Percentiles rank a stretch among this genome's conserved stretches.
Evolutionary conservation across 768 basidiomycete genomes (phyloP).

Genomic region (Mycena pura): DNA sequence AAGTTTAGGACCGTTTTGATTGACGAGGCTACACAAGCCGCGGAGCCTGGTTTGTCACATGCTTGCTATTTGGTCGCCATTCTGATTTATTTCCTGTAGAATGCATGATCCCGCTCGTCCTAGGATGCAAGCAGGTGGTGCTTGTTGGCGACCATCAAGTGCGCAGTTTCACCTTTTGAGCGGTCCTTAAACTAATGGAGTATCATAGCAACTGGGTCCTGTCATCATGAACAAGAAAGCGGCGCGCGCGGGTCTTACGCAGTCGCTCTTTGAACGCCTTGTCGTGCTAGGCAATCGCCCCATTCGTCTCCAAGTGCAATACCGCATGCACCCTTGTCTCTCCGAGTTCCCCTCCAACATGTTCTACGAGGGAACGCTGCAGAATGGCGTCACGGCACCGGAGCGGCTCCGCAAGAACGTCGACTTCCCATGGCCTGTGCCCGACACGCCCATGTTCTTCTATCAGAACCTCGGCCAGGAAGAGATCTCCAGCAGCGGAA

Average conservation of each 20-base stretch:
- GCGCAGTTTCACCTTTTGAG: constrained; percentile 26
- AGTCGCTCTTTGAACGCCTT: constrained; percentile 97
- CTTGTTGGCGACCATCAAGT: constrained; percentile 93
- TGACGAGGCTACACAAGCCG: constrained; percentile 98
- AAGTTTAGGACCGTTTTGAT: constrained; percentile 99
- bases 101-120: constrained; percentile 98
- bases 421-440: constrained; percentile 98
- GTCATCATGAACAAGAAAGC: constrained; percentile 99
- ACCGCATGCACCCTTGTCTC: constrained; percentile 99
- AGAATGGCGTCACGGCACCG: constrained; percentile 99
- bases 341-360: constrained; percentile 99
- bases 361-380: constrained; percentile 99
- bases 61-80: constrained; percentile 3
- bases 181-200: neutral
- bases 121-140: constrained; percentile 98
- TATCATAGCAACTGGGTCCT: constrained; percentile 87
- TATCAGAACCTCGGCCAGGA: constrained; percentile 99
- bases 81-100: constrained; percentile 57
- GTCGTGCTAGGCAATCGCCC: constrained; percentile 95
- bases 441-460: constrained; percentile 99
- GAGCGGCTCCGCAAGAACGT: constrained; percentile 97
- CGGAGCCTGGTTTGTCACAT: constrained; percentile 81
- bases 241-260: constrained; percentile 96
- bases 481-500: constrained; percentile 98
- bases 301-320: constrained; percentile 98